Conservation (phyloP, 163 green algal genomes). For the Trebouxiophyceae sp. region DNA sequence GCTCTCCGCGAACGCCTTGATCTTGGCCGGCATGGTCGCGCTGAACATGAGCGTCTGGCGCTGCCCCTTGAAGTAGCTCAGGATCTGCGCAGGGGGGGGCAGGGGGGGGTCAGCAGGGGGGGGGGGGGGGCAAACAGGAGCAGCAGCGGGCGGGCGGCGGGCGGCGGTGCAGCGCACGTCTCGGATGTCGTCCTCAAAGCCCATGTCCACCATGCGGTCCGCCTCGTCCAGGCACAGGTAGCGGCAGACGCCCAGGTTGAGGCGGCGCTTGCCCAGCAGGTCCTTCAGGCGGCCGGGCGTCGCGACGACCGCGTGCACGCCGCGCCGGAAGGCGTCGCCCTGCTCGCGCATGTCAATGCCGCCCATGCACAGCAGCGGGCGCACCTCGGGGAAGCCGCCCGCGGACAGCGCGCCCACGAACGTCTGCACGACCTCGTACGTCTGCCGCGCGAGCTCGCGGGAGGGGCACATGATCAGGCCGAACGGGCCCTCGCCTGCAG, state of each 20-base stretch:
- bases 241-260: slow-evolving; percentile 91
- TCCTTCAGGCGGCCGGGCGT: slow-evolving; percentile 93
- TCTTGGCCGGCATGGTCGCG: slow-evolving; percentile 97
- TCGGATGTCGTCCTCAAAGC: slow-evolving; percentile 86
- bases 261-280: slow-evolving; percentile 80
- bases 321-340: slow-evolving; percentile 41
- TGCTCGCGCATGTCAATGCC: slow-evolving; percentile 47
- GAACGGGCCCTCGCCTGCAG: slow-evolving; percentile 74
- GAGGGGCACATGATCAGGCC: slow-evolving; percentile 90
- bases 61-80: slow-evolving; percentile 46
- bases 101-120: neutral
- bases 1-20: slow-evolving; percentile 92
- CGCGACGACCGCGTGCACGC: slow-evolving; percentile 85
- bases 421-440: slow-evolving; percentile 52
- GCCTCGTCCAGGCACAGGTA: slow-evolving; percentile 93
- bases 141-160: too few relatives aligned
- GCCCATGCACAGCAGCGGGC: slow-evolving; percentile 80
- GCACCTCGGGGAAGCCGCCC: slow-evolving; percentile 61
- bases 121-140: too few relatives aligned
- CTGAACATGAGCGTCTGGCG: slow-evolving; percentile 95
- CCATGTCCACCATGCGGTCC: slow-evolving; percentile 80
- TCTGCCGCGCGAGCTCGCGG: slow-evolving; percentile 88
- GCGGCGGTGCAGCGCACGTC: slow-evolving; percentile 29
- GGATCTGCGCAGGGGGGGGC: slow-evolving; percentile 1
- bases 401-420: slow-evolving; percentile 50